A percentile compares a stretch with the other conserved stretches of the same genome.
These are phyloP conservation scores for Lepidium campestre DNA, from an alignment of 441 rosid species.

Conservation along the genomic window DNA sequence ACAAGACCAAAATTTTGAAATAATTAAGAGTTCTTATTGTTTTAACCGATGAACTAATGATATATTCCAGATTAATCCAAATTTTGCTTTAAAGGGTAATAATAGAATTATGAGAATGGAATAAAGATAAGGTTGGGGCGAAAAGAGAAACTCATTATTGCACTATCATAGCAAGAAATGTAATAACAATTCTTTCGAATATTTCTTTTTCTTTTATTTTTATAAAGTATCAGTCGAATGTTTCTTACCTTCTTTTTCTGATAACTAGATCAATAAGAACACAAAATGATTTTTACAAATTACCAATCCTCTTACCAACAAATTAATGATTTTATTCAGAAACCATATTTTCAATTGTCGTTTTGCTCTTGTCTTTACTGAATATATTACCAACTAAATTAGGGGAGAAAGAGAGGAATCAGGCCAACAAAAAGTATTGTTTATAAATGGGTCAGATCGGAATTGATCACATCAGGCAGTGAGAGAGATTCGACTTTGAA, in stretches of 20 bases:
- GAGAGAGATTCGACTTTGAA: background rate
- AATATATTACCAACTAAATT: background rate
- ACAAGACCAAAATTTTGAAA: background rate
- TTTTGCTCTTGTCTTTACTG: background rate
- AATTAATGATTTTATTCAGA: background rate
- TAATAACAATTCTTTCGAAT: background rate
- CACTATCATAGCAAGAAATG: conserved; percentile 15
- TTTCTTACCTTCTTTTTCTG: background rate
- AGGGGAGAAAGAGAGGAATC: background rate
- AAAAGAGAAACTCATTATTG: conserved; percentile 19
- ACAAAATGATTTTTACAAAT: background rate
- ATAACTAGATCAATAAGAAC: no score
- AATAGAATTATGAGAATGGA: background rate
- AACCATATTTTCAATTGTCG: background rate
- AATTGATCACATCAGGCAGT: background rate
- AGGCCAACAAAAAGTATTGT: no score
- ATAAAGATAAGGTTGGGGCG: conserved; percentile 6
- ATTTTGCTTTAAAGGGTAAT: background rate
- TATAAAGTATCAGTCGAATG: background rate
- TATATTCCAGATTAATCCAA: background rate
- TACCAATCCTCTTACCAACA: background rate
- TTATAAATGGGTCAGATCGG: background rate
- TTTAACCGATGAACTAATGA: background rate
- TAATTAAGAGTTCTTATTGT: background rate
- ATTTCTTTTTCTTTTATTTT: no score